These are phyloP conservation scores for Xylaria sp. DNA, from an alignment of 2,329 filamentous ascomycete genomes.

Conservation along the genomic window DNA sequence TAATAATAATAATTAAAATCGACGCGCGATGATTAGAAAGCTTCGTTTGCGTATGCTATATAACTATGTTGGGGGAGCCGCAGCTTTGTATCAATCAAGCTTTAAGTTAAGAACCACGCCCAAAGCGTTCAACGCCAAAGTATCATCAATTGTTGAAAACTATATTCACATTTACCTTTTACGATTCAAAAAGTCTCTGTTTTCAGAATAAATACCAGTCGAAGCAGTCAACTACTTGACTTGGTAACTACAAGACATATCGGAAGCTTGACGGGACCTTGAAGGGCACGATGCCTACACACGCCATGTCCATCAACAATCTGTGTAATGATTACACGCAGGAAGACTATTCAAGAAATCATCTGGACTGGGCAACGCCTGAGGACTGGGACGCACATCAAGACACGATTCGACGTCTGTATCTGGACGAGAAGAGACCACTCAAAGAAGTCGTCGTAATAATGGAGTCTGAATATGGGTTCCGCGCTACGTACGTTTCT, in stretches of 20 bases:
- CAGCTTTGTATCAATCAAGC: background rate
- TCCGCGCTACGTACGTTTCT: slow-evolving; percentile 42
- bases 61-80: slow-evolving; percentile 20
- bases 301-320: slow-evolving; percentile 43
- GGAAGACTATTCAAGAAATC: slow-evolving; percentile 36
- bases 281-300: slow-evolving; percentile 37
- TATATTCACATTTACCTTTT: background rate
- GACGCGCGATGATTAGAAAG: slow-evolving; percentile 29
- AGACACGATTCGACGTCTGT: slow-evolving; percentile 41
- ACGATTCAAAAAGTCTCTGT: background rate
- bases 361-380: slow-evolving; percentile 41
- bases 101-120: background rate
- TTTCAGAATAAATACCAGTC: background rate
- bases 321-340: slow-evolving; percentile 38
- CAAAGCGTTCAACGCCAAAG: background rate
- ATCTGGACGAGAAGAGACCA: slow-evolving; percentile 43
- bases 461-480: slow-evolving; percentile 42
- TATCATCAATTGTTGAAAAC: background rate
- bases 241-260: background rate
- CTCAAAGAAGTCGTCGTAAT: slow-evolving; percentile 43
- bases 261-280: background rate
- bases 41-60: slow-evolving; percentile 35
- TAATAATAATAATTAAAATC: slow-evolving; percentile 27
- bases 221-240: background rate
- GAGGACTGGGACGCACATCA: slow-evolving; percentile 42